Evolutionary conservation across 139 green algal genomes (phyloP).

Genomic region (Micractinium conductrix): DNA sequence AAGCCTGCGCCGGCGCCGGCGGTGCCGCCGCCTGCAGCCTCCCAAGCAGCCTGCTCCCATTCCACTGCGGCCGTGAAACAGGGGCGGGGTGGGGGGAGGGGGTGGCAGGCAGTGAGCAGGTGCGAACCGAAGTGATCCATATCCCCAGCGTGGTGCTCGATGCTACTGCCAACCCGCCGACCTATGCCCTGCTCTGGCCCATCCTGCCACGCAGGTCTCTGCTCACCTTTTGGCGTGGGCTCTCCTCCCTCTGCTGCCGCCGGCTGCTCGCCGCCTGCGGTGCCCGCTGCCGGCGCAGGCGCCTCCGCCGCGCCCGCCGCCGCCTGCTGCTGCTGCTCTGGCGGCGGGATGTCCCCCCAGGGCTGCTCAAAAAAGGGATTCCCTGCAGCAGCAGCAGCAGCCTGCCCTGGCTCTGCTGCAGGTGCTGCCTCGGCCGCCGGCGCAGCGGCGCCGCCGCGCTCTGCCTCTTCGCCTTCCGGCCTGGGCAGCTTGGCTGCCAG

Average conservation of each 20-base stretch:
- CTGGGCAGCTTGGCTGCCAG: conserved; percentile 15
- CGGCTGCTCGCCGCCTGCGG: background rate
- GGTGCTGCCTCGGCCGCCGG: background rate
- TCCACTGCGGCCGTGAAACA: background rate
- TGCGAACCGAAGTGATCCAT: background rate
- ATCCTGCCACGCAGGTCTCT: too few species aligned
- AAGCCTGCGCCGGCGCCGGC: background rate
- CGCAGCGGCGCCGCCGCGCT: background rate
- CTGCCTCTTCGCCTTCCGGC: background rate
- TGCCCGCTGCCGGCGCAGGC: background rate
- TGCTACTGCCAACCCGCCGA: background rate
- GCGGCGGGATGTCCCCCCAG: too few species aligned
- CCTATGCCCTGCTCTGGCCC: background rate
- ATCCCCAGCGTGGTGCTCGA: background rate
- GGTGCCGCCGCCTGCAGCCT: background rate
- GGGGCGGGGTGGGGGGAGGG: background rate
- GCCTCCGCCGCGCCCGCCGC: background rate
- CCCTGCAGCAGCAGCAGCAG: background rate
- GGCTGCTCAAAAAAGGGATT: too few species aligned
- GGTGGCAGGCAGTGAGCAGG: background rate
- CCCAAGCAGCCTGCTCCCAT: background rate
- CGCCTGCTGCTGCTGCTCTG: background rate
- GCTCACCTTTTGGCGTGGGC: background rate
- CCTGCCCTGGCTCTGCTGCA: background rate
- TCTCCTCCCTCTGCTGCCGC: background rate